phyloP scores from a whole-genome alignment of 192 early-diverging fungal genomes.

The Podila minutissima region DNA sequence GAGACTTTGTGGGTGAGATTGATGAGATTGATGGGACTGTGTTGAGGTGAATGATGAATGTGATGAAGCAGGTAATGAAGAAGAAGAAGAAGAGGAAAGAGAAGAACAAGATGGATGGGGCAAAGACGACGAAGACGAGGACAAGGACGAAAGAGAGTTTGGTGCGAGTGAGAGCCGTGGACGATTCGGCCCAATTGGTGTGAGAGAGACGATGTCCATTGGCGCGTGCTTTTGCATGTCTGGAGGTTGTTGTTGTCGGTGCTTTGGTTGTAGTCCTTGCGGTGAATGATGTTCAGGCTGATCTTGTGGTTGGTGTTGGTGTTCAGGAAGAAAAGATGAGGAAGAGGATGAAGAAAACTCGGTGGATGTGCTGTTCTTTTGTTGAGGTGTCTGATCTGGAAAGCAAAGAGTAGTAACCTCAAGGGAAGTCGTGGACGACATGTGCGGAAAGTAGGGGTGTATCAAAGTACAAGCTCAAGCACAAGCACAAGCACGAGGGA shows the following conservation, averaged over 20 bases:
- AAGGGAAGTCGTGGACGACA: no score
- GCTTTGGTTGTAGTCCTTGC: conserved; percentile 3
- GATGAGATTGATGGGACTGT: background rate
- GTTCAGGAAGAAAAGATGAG: background rate
- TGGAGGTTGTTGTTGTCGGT: conserved; percentile 3
- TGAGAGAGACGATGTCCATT: background rate
- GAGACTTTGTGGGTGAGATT: background rate
- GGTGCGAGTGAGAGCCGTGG: background rate
- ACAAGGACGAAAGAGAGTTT: conserved; percentile 1
- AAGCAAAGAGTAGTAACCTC: no score
- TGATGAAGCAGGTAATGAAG: background rate
- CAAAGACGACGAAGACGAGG: background rate
- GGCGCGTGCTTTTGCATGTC: background rate
- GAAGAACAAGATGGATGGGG: background rate
- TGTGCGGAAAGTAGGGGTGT: no score
- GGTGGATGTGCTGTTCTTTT: no score
- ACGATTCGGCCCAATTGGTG: background rate
- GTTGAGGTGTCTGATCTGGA: no score
- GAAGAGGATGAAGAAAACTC: background rate
- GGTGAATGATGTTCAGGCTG: background rate
- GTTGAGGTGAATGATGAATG: background rate
- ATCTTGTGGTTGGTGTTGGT: background rate
- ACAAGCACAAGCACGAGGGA: no score
- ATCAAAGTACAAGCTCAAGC: no score
- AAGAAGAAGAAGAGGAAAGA: background rate